Percentiles rank a stretch among this genome's conserved stretches.
Evolutionary conservation across 257 asterid species (phyloP).

Genomic region (Leptodermis oblonga): DNA sequence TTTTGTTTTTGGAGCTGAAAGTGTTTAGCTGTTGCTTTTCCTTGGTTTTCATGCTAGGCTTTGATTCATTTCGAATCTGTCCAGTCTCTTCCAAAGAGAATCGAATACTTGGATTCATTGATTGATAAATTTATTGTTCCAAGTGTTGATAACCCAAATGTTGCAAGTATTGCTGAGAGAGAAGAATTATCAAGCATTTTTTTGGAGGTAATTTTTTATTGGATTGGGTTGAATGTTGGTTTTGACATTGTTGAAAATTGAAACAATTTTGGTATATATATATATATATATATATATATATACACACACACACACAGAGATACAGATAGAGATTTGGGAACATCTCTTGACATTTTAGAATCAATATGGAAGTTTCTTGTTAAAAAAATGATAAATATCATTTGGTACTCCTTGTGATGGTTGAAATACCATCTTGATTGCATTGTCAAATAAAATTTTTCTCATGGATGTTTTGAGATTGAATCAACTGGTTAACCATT

Average conservation of each 20-base stretch:
- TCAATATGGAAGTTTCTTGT: background rate
- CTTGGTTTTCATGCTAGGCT: constrained; percentile 55
- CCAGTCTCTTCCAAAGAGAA: constrained; percentile 78
- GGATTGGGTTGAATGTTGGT: background rate
- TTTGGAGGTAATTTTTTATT: constrained; percentile 60
- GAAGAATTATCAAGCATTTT: constrained; percentile 92
- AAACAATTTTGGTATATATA: no score
- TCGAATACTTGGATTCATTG: constrained; percentile 72
- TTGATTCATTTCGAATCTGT: constrained; percentile 91
- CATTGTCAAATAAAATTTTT: background rate
- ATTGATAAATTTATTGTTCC: constrained; percentile 69
- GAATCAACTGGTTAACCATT: background rate
- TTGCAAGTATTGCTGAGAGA: constrained; percentile 71
- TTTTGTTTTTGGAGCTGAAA: background rate
- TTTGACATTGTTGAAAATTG: background rate
- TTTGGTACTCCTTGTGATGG: background rate
- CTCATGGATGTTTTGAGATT: no score
- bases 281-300: no score
- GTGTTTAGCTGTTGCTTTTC: constrained; percentile 11
- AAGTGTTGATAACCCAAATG: constrained; percentile 43
- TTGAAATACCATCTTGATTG: background rate
- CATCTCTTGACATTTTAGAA: background rate
- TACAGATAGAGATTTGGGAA: background rate
- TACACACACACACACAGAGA: no score
- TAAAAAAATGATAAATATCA: background rate